A percentile compares a stretch with the other conserved stretches of the same genome.
phyloP scores from a whole-genome alignment of 148 eudicot species.

The Rhododendron ferrugineum region DNA sequence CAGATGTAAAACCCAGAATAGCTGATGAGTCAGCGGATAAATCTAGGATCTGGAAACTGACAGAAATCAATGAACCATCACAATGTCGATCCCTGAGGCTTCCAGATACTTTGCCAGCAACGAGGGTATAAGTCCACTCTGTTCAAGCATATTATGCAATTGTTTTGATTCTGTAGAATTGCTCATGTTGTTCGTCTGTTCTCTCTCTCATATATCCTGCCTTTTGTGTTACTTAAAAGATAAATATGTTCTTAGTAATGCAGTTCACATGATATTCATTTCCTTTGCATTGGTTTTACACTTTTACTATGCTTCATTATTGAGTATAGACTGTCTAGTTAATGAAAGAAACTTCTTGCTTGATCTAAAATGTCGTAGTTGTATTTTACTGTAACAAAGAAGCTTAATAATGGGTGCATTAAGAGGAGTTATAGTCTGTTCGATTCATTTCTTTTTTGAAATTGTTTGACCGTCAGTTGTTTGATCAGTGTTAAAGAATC shows the following conservation, averaged over 20 bases:
- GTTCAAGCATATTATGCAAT: not conserved
- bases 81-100: constrained; percentile 80
- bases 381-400: not conserved
- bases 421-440: not conserved
- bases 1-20: constrained; percentile 61
- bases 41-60: constrained; percentile 62
- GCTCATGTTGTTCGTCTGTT: not conserved
- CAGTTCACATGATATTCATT: not conserved
- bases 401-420: not conserved
- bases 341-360: not conserved
- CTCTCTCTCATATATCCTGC: not conserved
- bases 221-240: too few species aligned
- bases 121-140: constrained; percentile 38
- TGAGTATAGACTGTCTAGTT: not conserved
- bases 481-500: not conserved
- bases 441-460: not conserved
- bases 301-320: not conserved
- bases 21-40: constrained; percentile 60
- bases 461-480: not conserved
- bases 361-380: not conserved
- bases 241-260: not conserved
- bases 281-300: not conserved
- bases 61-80: constrained; percentile 64
- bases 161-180: not conserved
- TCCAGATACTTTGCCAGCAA: constrained; percentile 62